These are phyloP conservation scores for Delphinella strobiligena DNA, from an alignment of 2,329 filamentous ascomycete species.

Conservation along the genomic window DNA sequence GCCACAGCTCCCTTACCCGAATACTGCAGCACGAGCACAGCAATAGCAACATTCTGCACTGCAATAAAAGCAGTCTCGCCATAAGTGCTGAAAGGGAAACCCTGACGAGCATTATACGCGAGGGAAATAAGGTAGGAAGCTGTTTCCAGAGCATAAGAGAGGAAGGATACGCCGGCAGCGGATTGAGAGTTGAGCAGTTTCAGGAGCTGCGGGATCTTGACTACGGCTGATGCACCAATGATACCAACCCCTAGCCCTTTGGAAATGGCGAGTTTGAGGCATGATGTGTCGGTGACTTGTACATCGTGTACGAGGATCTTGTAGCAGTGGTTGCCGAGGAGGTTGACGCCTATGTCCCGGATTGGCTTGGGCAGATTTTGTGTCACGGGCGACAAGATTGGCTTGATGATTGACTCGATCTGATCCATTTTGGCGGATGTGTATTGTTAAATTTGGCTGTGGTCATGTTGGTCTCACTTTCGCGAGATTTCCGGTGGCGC, in stretches of 20 bases:
- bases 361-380: conserved; percentile 54
- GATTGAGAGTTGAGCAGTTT: conserved; percentile 78
- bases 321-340: conserved; percentile 77
- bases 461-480: no score
- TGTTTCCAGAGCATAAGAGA: conserved; percentile 88
- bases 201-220: conserved; percentile 94
- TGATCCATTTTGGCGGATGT: no score
- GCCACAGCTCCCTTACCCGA: conserved; percentile 56
- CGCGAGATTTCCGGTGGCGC: no score
- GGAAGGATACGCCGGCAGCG: conserved; percentile 72
- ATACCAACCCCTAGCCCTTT: conserved; percentile 92
- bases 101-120: conserved; percentile 82
- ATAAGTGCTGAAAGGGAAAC: conserved; percentile 92
- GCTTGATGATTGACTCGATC: no score
- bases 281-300: conserved; percentile 54
- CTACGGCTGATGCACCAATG: conserved; percentile 75
- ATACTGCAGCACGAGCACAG: conserved; percentile 75
- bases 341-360: conserved; percentile 59
- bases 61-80: conserved; percentile 90
- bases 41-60: conserved; percentile 83
- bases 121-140: conserved; percentile 76
- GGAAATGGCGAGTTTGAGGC: conserved; percentile 79
- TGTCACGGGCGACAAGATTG: conserved; percentile 33
- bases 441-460: no score
- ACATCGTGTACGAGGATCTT: conserved; percentile 73